These are phyloP conservation scores for Tolypocladium album DNA, from an alignment of 2,329 filamentous ascomycete species.

Conservation along the genomic window DNA sequence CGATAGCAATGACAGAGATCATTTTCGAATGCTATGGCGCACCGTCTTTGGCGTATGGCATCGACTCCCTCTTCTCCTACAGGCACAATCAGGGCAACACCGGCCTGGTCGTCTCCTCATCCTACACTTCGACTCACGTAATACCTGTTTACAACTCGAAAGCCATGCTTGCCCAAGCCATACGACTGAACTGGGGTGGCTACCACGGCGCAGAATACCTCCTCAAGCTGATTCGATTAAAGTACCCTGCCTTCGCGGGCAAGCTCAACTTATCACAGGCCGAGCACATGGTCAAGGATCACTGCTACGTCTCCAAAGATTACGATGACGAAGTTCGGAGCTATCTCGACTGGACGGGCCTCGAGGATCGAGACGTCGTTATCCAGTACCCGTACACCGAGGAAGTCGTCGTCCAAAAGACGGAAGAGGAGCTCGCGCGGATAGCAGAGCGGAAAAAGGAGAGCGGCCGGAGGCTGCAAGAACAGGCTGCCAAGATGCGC, in stretches of 20 bases:
- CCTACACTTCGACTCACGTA: conserved; percentile 86
- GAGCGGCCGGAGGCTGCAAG: conserved; percentile 79
- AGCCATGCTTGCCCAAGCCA: conserved; percentile 73
- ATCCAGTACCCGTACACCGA: conserved; percentile 93
- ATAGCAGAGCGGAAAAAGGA: conserved; percentile 94
- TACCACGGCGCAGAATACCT: conserved; percentile 85
- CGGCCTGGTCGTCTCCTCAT: conserved; percentile 83
- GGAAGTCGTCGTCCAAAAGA: conserved; percentile 82
- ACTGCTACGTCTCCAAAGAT: conserved; percentile 79
- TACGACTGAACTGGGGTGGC: conserved; percentile 89
- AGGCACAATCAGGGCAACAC: conserved; percentile 80
- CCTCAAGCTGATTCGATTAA: conserved; percentile 76
- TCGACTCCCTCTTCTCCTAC: conserved; percentile 96
- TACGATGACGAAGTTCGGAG: conserved; percentile 68
- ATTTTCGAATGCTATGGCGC: conserved; percentile 92
- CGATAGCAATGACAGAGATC: conserved; percentile 86
- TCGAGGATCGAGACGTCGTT: conserved; percentile 81
- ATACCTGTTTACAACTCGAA: conserved; percentile 88
- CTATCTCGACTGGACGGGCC: conserved; percentile 82
- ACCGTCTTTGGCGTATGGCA: conserved; percentile 83
- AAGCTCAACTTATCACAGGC: conserved; percentile 81
- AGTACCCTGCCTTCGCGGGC: conserved; percentile 81
- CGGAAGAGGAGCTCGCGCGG: conserved; percentile 80
- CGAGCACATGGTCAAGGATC: conserved; percentile 75
- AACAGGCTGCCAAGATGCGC: conserved; percentile 95